Conservation (phyloP, 345 rosid species). For the Dipteronia sinensis region DNA sequence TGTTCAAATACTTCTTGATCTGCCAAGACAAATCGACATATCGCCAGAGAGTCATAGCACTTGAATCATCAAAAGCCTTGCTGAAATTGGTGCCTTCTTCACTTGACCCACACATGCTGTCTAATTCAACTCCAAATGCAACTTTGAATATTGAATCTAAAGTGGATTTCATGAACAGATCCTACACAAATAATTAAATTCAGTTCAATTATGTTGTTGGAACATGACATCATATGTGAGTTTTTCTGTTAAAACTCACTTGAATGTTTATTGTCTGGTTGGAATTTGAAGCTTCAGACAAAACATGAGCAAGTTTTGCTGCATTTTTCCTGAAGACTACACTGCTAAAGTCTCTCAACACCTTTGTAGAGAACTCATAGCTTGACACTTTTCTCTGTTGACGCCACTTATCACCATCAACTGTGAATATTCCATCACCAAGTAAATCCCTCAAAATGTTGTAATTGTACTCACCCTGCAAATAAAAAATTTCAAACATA, state of each 20-base stretch:
- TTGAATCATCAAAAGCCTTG: conserved; percentile 63
- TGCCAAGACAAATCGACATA: conserved; percentile 61
- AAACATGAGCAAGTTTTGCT: conserved; percentile 35
- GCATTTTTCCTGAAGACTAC: conserved; percentile 39
- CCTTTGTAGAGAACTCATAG: conserved; percentile 51
- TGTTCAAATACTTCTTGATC: conserved; percentile 53
- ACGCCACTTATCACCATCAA: conserved; percentile 57
- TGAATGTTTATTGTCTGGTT: conserved; percentile 38
- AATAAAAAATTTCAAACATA: neutral
- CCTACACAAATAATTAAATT: conserved; percentile 25
- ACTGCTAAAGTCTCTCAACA: conserved; percentile 51
- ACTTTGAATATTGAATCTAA: conserved; percentile 66
- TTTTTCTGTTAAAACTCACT: conserved; percentile 24
- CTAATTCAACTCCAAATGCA: conserved; percentile 59
- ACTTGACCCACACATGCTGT: conserved; percentile 53
- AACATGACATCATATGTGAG: neutral
- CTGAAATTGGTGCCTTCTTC: conserved; percentile 43
- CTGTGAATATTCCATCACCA: conserved; percentile 53
- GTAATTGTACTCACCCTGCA: conserved; percentile 48
- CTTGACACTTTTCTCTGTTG: conserved; percentile 53
- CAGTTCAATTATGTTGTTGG: neutral
- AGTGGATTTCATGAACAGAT: conserved; percentile 61
- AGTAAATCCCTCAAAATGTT: conserved; percentile 41
- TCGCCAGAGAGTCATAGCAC: conserved; percentile 45
- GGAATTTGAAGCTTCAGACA: conserved; percentile 35